Conservation (phyloP, 2,329 filamentous ascomycete genomes). For the Trichophyton verrucosum region DNA sequence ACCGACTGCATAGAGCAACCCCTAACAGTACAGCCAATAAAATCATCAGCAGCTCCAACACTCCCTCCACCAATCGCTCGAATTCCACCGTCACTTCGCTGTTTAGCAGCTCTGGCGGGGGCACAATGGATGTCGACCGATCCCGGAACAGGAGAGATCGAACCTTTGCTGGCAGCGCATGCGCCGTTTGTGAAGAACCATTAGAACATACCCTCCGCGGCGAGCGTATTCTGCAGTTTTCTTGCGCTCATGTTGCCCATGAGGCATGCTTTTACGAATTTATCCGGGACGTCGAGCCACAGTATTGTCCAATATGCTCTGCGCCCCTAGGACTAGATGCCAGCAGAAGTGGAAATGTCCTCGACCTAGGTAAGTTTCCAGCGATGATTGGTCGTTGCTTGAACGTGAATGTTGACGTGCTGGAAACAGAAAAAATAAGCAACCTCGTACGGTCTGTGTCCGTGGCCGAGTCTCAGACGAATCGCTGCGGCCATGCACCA, state of each 20-base stretch:
- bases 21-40: neutral
- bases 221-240: conserved; percentile 89
- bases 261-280: conserved; percentile 99
- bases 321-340: conserved; percentile 84
- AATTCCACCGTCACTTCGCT: neutral
- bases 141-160: conserved; percentile 72
- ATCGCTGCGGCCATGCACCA: conserved; percentile 42
- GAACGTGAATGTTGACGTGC: neutral
- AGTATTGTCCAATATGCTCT: conserved; percentile 89
- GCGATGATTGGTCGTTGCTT: neutral
- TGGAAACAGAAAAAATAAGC: conserved; percentile 73
- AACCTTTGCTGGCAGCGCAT: conserved; percentile 90
- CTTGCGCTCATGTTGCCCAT: conserved; percentile 92
- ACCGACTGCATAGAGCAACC: neutral
- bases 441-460: conserved; percentile 79
- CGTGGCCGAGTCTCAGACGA: conserved; percentile 46
- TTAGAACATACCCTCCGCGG: conserved; percentile 89
- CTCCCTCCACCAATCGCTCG: conserved; percentile 2
- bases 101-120: conserved; percentile 16
- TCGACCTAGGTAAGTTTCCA: conserved; percentile 63
- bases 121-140: conserved; percentile 62
- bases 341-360: conserved; percentile 79
- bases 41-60: neutral
- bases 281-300: conserved; percentile 84
- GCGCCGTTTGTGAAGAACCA: conserved; percentile 91